Percentiles rank a stretch among this genome's conserved stretches.
phyloP scores from a whole-genome alignment of 805 yeast genomes.

The Metschnikowia lunata region DNA sequence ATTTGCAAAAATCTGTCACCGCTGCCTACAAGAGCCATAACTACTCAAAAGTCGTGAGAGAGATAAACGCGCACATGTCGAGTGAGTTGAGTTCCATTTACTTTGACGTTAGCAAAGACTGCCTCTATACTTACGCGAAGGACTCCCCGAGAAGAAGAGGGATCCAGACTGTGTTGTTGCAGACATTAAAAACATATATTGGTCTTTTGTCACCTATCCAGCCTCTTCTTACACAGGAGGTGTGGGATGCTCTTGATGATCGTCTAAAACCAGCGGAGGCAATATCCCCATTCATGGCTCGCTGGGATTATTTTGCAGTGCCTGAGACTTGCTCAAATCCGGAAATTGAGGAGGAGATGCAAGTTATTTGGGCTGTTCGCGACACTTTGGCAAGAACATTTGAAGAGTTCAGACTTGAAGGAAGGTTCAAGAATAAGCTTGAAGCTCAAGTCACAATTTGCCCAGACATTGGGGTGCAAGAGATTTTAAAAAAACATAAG shows the following conservation, averaged over 20 bases:
- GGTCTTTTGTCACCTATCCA: slow-evolving; percentile 72
- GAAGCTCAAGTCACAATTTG: slow-evolving; percentile 46
- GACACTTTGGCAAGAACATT: slow-evolving; percentile 46
- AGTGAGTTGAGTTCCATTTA: slow-evolving; percentile 75
- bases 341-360: slow-evolving; percentile 42
- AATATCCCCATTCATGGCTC: slow-evolving; percentile 15
- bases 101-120: slow-evolving; percentile 82
- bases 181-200: slow-evolving; percentile 58
- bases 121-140: slow-evolving; percentile 65
- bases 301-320: slow-evolving; percentile 21
- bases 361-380: slow-evolving; percentile 43
- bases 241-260: slow-evolving; percentile 55
- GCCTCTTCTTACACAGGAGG: slow-evolving; percentile 85
- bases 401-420: slow-evolving; percentile 53
- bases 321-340: slow-evolving; percentile 33
- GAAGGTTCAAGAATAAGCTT: slow-evolving; percentile 52
- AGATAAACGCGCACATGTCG: slow-evolving; percentile 67
- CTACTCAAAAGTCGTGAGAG: slow-evolving; percentile 67
- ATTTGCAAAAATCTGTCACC: slow-evolving; percentile 40
- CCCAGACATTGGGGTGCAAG: slow-evolving; percentile 8
- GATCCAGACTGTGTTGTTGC: slow-evolving; percentile 61
- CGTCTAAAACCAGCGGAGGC: slow-evolving; percentile 8
- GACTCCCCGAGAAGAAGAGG: slow-evolving; percentile 49
- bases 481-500: slow-evolving; percentile 20
- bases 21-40: slow-evolving; percentile 52